These are phyloP conservation scores for Glebionis coronaria DNA, from an alignment of 129 eudicot species.

Conservation along the genomic window DNA sequence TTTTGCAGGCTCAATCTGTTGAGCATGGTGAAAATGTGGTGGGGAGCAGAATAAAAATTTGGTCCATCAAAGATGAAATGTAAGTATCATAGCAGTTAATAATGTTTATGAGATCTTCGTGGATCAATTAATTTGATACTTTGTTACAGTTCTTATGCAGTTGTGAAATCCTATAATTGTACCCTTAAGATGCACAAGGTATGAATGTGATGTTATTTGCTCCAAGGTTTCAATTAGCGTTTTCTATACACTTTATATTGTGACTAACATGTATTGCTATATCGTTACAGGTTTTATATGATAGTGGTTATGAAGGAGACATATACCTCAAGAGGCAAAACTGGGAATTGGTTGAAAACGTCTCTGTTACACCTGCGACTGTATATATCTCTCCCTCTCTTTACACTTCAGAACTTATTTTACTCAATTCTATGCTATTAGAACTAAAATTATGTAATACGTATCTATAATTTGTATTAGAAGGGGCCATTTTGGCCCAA, in stretches of 20 bases:
- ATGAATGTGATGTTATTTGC: background rate
- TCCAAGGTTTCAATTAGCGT: background rate
- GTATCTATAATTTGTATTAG: background rate
- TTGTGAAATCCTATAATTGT: slow-evolving; percentile 22
- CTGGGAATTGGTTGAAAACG: slow-evolving; percentile 36
- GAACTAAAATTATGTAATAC: background rate
- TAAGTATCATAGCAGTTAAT: slow-evolving; percentile 27
- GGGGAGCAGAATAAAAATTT: slow-evolving; percentile 54
- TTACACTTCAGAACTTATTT: background rate
- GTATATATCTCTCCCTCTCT: slow-evolving; percentile 22
- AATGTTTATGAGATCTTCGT: slow-evolving; percentile 9
- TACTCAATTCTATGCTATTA: background rate
- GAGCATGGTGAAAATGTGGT: slow-evolving; percentile 41
- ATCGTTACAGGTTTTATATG: slow-evolving; percentile 28
- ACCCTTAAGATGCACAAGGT: slow-evolving; percentile 23
- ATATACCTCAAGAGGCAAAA: slow-evolving; percentile 21
- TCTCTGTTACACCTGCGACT: slow-evolving; percentile 4
- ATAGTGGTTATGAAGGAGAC: slow-evolving; percentile 26
- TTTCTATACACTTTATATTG: background rate
- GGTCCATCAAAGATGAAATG: slow-evolving; percentile 59
- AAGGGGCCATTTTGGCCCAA: too few relatives aligned
- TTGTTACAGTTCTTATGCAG: slow-evolving; percentile 32
- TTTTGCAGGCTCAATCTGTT: slow-evolving; percentile 19
- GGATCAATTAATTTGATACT: background rate
- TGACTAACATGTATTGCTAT: slow-evolving; percentile 9